A percentile compares a stretch with the other conserved stretches of the same genome.
Evolutionary conservation across 305 asterid species (phyloP).

Genomic region (Rubia tinctorum): DNA sequence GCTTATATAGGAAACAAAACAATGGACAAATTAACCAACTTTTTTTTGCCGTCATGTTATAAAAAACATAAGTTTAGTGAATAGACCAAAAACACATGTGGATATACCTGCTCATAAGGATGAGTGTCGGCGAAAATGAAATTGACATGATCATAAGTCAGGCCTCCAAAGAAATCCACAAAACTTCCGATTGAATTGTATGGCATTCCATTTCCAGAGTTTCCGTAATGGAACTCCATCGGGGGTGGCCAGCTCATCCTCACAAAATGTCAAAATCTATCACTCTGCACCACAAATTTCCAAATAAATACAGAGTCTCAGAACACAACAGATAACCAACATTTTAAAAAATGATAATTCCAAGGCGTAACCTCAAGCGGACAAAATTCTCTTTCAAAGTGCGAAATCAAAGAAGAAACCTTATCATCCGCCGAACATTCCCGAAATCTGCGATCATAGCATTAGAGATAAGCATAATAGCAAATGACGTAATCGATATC

Average conservation of each 20-base stretch:
- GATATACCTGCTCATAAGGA: conserved; percentile 57
- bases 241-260: conserved; percentile 81
- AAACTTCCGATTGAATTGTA: conserved; percentile 81
- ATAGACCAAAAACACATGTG: background rate
- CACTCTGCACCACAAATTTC: conserved; percentile 19
- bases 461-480: background rate
- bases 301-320: background rate
- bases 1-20: background rate
- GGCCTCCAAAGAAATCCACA: conserved; percentile 87
- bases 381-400: background rate
- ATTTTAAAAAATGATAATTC: background rate
- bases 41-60: background rate
- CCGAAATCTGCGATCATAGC: background rate
- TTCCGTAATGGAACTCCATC: conserved; percentile 59
- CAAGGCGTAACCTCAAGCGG: conserved; percentile 1
- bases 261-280: background rate
- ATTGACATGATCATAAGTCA: conserved; percentile 79
- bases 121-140: conserved; percentile 69
- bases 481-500: background rate
- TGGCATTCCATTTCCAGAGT: conserved; percentile 55
- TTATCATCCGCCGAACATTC: background rate
- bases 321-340: background rate
- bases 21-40: background rate
- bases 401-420: conserved; percentile 1
- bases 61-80: background rate